A percentile compares a stretch with the other conserved stretches of the same genome.
Conservation (phyloP, 257 asterid genomes). For the Ballota nigra region DNA sequence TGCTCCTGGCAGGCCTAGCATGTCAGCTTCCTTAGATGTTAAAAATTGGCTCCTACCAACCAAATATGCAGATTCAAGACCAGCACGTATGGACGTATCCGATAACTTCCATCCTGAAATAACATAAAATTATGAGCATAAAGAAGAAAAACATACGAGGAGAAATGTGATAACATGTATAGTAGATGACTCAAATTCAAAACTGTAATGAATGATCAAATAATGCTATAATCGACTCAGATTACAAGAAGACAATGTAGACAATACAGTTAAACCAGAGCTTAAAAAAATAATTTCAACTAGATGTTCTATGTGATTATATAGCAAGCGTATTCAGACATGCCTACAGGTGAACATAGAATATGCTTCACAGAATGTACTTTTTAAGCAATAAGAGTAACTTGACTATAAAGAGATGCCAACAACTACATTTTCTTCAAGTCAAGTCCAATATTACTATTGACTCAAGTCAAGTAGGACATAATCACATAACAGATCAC, state of each 20-base stretch:
- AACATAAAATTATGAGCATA: slow-evolving; percentile 7
- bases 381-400: slow-evolving; percentile 15
- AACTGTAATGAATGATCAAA: neutral
- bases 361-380: neutral
- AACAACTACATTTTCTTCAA: neutral
- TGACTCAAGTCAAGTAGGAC: too few relatives aligned
- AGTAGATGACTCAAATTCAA: neutral
- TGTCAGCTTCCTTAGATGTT: slow-evolving; percentile 59
- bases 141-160: neutral
- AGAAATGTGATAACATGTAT: slow-evolving; percentile 3
- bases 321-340: neutral
- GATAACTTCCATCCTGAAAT: slow-evolving; percentile 74
- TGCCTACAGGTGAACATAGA: neutral
- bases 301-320: too few relatives aligned
- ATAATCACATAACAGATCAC: too few relatives aligned
- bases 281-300: slow-evolving; percentile 3
- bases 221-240: slow-evolving; percentile 2
- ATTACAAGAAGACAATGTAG: neutral
- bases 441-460: neutral
- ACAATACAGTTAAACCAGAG: neutral
- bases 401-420: neutral
- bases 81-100: slow-evolving; percentile 63
- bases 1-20: slow-evolving; percentile 63
- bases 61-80: slow-evolving; percentile 68
- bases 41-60: slow-evolving; percentile 83